These are phyloP conservation scores for Sphagnum magellanicum DNA, from an alignment of 228 moss, liverwort and hornwort species.

Conservation along the genomic window DNA sequence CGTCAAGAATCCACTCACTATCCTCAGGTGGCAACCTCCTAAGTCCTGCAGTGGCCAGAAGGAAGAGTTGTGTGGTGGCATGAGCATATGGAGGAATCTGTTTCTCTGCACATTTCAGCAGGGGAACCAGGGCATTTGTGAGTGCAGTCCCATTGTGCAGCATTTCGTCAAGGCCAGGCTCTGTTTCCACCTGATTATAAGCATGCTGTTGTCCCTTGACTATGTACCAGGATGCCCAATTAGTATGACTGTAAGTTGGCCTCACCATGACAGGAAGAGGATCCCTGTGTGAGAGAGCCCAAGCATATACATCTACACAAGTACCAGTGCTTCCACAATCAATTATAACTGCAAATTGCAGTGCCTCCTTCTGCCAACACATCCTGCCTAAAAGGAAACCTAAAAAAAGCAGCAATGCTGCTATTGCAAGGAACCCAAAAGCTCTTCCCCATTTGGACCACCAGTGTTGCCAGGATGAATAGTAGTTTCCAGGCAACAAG, in stretches of 20 bases:
- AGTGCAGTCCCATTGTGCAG: conserved; percentile 73
- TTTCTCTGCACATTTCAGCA: conserved; percentile 79
- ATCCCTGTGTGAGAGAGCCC: conserved; percentile 68
- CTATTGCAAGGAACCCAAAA: conserved; percentile 9
- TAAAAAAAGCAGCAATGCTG: conserved; percentile 17
- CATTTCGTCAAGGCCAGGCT: conserved; percentile 86
- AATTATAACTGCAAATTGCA: conserved; percentile 49
- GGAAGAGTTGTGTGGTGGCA: conserved; percentile 67
- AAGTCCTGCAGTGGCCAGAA: conserved; percentile 90
- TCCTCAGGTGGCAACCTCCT: conserved; percentile 58
- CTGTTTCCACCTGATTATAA: conserved; percentile 97
- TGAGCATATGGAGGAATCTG: conserved; percentile 79
- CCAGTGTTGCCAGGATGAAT: conserved; percentile 6
- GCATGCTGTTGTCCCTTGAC: conserved; percentile 63
- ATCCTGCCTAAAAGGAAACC: conserved; percentile 15
- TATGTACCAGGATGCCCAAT: conserved; percentile 67
- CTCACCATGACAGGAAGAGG: conserved; percentile 87
- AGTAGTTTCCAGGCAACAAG: conserved; percentile 1
- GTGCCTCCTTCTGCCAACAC: conserved; percentile 3
- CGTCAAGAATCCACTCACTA: conserved; percentile 75
- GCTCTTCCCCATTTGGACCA: conserved; percentile 7
- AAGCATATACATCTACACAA: conserved; percentile 84
- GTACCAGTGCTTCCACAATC: conserved; percentile 78
- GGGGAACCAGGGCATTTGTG: conserved; percentile 63
- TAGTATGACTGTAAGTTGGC: conserved; percentile 50